Percentiles rank a stretch among this genome's conserved stretches.
Conservation (phyloP, 352 stramenopile species). For the Phytopythium delawarense region DNA sequence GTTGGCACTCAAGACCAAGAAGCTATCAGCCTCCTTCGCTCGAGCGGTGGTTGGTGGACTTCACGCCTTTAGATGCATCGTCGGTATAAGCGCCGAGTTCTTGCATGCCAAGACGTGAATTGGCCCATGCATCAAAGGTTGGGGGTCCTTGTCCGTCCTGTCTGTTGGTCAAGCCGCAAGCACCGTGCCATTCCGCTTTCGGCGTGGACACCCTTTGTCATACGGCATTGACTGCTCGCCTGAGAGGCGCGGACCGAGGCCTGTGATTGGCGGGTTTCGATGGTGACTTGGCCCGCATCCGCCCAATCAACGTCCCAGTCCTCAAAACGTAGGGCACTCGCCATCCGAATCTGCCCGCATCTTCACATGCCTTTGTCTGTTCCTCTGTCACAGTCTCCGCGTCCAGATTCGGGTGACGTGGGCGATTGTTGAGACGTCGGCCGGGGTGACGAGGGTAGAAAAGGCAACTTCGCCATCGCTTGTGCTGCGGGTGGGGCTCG, state of each 20-base stretch:
- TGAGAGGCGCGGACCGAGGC: slow-evolving; percentile 20
- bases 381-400: background rate
- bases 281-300: background rate
- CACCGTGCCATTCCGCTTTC: too few species aligned
- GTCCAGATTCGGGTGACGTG: background rate
- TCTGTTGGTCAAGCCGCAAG: too few species aligned
- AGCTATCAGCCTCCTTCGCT: too few species aligned
- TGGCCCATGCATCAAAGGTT: too few species aligned
- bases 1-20: too few species aligned
- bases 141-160: too few species aligned
- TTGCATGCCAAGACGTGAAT: too few species aligned
- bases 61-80: too few species aligned
- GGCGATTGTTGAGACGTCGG: background rate
- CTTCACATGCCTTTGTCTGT: background rate
- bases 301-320: background rate
- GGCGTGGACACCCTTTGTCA: too few species aligned
- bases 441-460: background rate
- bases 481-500: background rate
- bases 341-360: background rate
- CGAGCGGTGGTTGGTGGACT: too few species aligned
- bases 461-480: background rate
- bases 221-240: background rate
- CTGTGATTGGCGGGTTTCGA: background rate
- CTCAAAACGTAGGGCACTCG: background rate
- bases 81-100: too few species aligned